Evolutionary conservation across 768 basidiomycete species (phyloP), one percentile per base, ranked within the genome.

Genomic region (Exsudoporus frostii): DNA sequence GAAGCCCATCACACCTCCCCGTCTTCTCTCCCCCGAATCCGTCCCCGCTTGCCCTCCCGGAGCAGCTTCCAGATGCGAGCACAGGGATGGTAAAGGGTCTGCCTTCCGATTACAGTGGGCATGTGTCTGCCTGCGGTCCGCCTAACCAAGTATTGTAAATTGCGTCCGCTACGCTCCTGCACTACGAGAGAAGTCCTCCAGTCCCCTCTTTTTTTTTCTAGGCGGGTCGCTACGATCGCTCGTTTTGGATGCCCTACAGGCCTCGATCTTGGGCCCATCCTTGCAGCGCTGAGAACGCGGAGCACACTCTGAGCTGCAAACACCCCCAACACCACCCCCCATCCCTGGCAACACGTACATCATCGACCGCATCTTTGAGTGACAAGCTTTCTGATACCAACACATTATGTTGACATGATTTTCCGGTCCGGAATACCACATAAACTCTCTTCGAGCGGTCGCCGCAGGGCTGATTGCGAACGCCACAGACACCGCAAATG

Each of bases 111-210:
- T 50, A 56, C 44, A 49, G 39, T 25, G 48, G 55, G 50, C 62
- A 67, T 55, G 65, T 57, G 55, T 69, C 57, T 69, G 51, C 67
- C 62, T 67, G 65, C 65, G 67, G 62, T 59, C 54, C 60, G 60
- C 60, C 53, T 59, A 56, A 32, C 51, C n/a, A n/a, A n/a, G n/a
- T 51, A 53, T 55, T 57, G 22, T 34, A 52, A 57, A 65, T 65
- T 66, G 65, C 56, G 48, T 57, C 65, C 62, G 65, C 59, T 51
- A 55, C 52, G 40, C 61, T 59, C 48, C 27, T 46, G 48, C 54
- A 45, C 63, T 58, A 64, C 48, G 45, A 56, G 48, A 56, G 65
- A 64, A 65, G 54, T 39, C 44, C 51, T 50, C 45, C 15, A 30
- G 38, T 50, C 46, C 55, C 47, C 58, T 48, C 40, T 55, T 56